phyloP scores from a whole-genome alignment of 1,284 basidiomycete genomes.

The Fistulina hepatica region DNA sequence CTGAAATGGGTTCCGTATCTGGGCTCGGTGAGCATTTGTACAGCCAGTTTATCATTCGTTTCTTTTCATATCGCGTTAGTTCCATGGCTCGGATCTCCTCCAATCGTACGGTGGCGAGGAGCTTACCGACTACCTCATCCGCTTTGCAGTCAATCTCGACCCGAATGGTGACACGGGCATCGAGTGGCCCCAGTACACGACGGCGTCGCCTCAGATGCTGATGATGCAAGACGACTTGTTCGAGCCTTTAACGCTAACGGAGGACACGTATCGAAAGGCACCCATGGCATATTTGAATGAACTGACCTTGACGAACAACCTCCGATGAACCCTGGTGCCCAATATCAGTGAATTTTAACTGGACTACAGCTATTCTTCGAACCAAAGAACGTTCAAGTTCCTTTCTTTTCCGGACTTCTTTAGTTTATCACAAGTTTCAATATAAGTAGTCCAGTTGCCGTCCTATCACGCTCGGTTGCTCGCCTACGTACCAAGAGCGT shows the following conservation, averaged over 20 bases:
- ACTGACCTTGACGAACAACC: constrained; percentile 11
- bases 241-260: constrained; percentile 18
- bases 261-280: constrained; percentile 24
- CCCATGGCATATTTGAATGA: constrained; percentile 17
- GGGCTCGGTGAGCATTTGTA: constrained; percentile 9
- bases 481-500: too few relatives aligned
- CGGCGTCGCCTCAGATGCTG: constrained; percentile 28
- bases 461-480: too few relatives aligned
- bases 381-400: too few relatives aligned
- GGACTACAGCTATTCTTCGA: too few relatives aligned
- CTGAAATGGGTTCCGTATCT: constrained; percentile 16
- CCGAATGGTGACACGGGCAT: constrained; percentile 29
- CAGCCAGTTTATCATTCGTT: neutral
- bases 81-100: constrained; percentile 13
- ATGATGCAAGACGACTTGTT: constrained; percentile 33
- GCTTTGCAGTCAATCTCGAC: constrained; percentile 18
- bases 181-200: constrained; percentile 40
- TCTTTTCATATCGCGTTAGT: neutral
- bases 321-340: too few relatives aligned
- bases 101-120: constrained; percentile 12
- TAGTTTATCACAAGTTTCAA: too few relatives aligned
- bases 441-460: too few relatives aligned
- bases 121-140: constrained; percentile 18
- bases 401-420: too few relatives aligned
- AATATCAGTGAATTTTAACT: too few relatives aligned